Evolutionary conservation across 2,329 filamentous ascomycete species (phyloP).

Genomic region (Aspergillus ruber): DNA sequence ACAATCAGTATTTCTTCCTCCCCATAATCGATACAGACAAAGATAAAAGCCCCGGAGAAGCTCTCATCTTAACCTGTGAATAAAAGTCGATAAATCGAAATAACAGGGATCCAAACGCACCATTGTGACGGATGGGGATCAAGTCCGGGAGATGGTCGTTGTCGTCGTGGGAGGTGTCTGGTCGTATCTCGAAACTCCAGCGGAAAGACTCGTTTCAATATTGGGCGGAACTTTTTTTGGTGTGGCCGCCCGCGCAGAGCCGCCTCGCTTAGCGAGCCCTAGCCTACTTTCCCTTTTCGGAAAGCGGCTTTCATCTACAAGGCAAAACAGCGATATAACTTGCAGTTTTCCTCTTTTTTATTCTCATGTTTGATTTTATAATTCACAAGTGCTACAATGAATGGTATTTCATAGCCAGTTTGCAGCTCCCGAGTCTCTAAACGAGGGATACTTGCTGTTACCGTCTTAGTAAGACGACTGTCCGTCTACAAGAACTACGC

Average conservation of each 20-base stretch:
- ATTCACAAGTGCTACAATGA: too few relatives aligned
- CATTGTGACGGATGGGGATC: constrained; percentile 51
- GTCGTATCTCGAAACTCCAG: constrained; percentile 38
- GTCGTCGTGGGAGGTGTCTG: constrained; percentile 39
- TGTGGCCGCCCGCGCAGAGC: constrained; percentile 34
- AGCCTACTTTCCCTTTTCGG: constrained; percentile 25
- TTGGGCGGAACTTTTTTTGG: constrained; percentile 36
- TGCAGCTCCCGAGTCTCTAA: too few relatives aligned
- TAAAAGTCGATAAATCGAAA: constrained; percentile 3
- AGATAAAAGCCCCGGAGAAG: neutral
- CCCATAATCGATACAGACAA: neutral
- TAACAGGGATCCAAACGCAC: constrained; percentile 28
- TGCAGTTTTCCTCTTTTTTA: too few relatives aligned
- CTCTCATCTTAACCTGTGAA: constrained; percentile 4
- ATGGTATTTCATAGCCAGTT: too few relatives aligned
- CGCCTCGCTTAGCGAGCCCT: constrained; percentile 42
- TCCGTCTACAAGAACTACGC: neutral
- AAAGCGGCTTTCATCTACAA: constrained; percentile 6
- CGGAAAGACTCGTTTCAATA: constrained; percentile 28
- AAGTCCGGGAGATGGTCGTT: constrained; percentile 41
- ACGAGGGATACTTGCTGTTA: neutral
- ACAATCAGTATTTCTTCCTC: constrained; percentile 12
- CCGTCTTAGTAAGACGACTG: neutral
- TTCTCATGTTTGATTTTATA: too few relatives aligned
- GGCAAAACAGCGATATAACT: neutral